phyloP scores from a whole-genome alignment of 805 yeast genomes.

The Yarrowia keelungensis region DNA sequence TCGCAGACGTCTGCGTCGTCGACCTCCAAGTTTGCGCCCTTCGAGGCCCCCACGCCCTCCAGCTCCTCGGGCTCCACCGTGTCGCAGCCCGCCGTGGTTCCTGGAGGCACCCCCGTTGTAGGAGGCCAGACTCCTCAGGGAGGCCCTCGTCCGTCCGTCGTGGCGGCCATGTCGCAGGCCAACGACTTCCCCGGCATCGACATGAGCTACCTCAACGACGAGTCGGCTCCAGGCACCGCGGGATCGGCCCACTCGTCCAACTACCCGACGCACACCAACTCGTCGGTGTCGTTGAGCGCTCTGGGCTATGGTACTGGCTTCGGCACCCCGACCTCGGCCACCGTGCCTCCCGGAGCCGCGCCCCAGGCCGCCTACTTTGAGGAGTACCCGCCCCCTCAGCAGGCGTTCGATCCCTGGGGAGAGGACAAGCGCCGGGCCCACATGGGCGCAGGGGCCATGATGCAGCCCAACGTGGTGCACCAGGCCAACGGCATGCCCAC shows the following conservation, averaged over 20 bases:
- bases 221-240: slow-evolving; percentile 5
- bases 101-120: no score
- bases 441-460: slow-evolving; percentile 8
- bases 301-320: slow-evolving; percentile 31
- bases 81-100: neutral
- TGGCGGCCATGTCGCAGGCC: slow-evolving; percentile 34
- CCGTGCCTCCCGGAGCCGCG: slow-evolving; percentile 20
- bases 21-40: slow-evolving; percentile 39
- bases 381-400: slow-evolving; percentile 24
- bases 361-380: slow-evolving; percentile 33
- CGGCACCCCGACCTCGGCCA: slow-evolving; percentile 10
- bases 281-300: slow-evolving; percentile 22
- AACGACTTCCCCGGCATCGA: slow-evolving; percentile 35
- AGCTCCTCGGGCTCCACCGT: slow-evolving; percentile 5
- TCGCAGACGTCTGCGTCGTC: slow-evolving; percentile 32
- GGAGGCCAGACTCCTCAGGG: neutral
- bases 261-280: slow-evolving; percentile 30
- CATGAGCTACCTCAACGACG: slow-evolving; percentile 36
- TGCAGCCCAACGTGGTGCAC: slow-evolving; percentile 12
- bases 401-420: slow-evolving; percentile 37
- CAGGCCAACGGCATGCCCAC: slow-evolving; percentile 15
- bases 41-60: slow-evolving; percentile 30
- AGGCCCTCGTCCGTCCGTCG: neutral
- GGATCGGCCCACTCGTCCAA: slow-evolving; percentile 30
- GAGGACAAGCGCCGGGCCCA: slow-evolving; percentile 31